These are phyloP conservation scores for Wallacemonas sp. DNA, from an alignment of 208 protist genomes.

Conservation along the genomic window DNA sequence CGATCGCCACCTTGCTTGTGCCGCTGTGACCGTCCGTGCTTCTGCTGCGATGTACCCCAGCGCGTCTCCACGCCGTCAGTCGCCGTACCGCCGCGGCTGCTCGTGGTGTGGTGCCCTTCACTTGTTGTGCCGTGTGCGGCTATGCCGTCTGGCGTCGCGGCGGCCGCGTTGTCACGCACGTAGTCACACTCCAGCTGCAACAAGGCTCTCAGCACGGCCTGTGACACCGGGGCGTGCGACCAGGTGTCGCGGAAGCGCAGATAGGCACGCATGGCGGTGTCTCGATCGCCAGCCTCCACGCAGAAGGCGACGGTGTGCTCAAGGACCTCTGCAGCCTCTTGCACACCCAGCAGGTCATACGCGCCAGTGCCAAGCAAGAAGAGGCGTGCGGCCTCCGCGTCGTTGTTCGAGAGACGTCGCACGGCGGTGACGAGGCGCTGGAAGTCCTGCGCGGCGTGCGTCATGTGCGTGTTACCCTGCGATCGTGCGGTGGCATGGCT, in stretches of 20 bases:
- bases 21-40: too few relatives aligned
- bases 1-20: too few relatives aligned
- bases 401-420: not conserved
- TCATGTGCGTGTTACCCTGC: not conserved
- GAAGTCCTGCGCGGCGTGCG: not conserved
- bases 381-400: not conserved
- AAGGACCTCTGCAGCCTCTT: constrained; percentile 6
- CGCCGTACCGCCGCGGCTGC: too few relatives aligned
- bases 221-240: not conserved
- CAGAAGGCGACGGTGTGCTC: constrained; percentile 20
- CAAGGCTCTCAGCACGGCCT: not conserved
- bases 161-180: not conserved
- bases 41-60: too few relatives aligned
- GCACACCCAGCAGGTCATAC: not conserved
- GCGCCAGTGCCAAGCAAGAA: not conserved
- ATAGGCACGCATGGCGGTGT: constrained; percentile 26
- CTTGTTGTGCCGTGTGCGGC: not conserved
- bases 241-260: constrained; percentile 18
- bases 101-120: too few relatives aligned
- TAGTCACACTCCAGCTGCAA: constrained; percentile 1
- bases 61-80: too few relatives aligned
- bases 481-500: not conserved
- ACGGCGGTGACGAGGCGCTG: constrained; percentile 1
- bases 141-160: not conserved
- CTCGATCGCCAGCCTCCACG: constrained; percentile 16